These are phyloP conservation scores for Mycena belliarum DNA, from an alignment of 768 basidiomycete species.

Conservation along the genomic window DNA sequence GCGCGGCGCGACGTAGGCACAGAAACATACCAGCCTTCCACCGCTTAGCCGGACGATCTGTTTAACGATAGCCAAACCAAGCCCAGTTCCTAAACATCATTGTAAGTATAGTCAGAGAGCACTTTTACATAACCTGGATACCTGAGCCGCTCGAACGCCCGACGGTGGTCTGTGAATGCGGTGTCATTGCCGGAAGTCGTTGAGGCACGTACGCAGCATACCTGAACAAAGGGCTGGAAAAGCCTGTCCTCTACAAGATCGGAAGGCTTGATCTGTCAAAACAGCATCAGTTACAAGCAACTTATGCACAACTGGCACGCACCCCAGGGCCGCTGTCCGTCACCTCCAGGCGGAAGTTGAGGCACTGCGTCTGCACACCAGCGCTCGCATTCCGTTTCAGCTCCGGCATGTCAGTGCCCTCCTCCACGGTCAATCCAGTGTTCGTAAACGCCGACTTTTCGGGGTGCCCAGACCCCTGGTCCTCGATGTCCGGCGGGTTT, in stretches of 20 bases:
- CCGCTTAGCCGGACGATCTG: slow-evolving; percentile 44
- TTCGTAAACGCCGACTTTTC: slow-evolving; percentile 3
- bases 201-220: not conserved
- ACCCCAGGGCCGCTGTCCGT: slow-evolving; percentile 22
- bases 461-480: not conserved
- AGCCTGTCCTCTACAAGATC: slow-evolving; percentile 27
- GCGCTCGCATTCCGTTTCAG: slow-evolving; percentile 5
- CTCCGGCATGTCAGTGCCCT: not conserved
- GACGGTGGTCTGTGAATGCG: slow-evolving; percentile 31
- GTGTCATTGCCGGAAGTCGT: not conserved
- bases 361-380: slow-evolving; percentile 12
- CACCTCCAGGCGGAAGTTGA: slow-evolving; percentile 24
- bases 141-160: slow-evolving; percentile 39
- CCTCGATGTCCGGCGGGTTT: slow-evolving; percentile 15
- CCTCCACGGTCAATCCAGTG: not conserved
- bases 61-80: slow-evolving; percentile 45
- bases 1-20: not conserved
- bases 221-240: slow-evolving; percentile 30
- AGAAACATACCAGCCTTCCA: slow-evolving; percentile 35
- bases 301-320: not conserved
- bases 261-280: slow-evolving; percentile 22
- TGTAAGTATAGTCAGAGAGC: not conserved
- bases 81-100: slow-evolving; percentile 34
- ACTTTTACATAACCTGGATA: not conserved
- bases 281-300: not conserved